Evolutionary conservation across 352 stramenopile species (phyloP), one percentile per base, ranked within the genome.

Genomic region (Globisporangium radiosum): DNA sequence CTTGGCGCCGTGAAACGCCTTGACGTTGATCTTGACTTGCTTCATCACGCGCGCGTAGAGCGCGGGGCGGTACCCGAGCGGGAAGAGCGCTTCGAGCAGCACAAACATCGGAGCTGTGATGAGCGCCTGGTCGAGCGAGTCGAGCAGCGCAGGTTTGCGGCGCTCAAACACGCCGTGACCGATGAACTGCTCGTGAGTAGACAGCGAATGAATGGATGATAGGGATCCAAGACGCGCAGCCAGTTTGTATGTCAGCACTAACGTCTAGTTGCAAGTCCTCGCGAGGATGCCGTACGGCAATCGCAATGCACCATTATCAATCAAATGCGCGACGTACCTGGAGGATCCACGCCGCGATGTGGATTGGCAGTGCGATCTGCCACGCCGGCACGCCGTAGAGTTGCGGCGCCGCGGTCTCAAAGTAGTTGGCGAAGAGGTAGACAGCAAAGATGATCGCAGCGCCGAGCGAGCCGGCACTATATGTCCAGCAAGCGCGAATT

Each of bases 51-150:
- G 65, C 25, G 63, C 56, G 57, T 78, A 69, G 25, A 87, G 64
- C 51, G 72, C 47, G 19, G 54, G 62, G 33, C 70, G 72, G 63
- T 85, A 85, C 38, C 86, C 86, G n/a, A 93, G 55, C 33, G 72
- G 65, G 52, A 94, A 89, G 4, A 95, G 69, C 10, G 83, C 60
- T 43, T 95, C 85, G 7, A 96, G 67, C 50, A 95, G 60, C 63
- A 96, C 87, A 54, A 96, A 96, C 64, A 96, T 81, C 3, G 87
- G 85, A 6, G 87, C 87, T 6, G 84, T 92, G 38, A 92, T 73
- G 19, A 89, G 19, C 11, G 75, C 85, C 55, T 96, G 87, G 66
- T 94, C 82, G 45, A 95, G 64, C 57, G 83, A 94, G 59, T 95
- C 84, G 5, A 96, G 70, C 0, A 96, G 70, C 53, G 88, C 87